phyloP scores from a whole-genome alignment of 306 rosid species.

The Cucurbita pepo region DNA sequence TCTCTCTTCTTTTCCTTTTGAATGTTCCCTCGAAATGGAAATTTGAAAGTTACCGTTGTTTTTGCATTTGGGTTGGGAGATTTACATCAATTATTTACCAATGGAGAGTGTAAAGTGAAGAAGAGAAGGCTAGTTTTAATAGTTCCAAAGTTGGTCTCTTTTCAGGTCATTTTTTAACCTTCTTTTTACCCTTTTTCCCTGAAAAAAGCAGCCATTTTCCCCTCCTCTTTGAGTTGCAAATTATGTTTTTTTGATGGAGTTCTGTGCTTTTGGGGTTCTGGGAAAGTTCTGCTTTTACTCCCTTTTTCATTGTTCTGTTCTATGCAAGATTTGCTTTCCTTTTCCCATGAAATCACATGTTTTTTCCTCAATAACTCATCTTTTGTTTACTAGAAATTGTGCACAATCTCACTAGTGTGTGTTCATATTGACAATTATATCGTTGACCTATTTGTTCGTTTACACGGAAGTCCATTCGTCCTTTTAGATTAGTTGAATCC shows the following conservation, averaged over 20 bases:
- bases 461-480: background rate
- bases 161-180: background rate
- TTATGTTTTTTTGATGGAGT: conserved; percentile 13
- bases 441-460: background rate
- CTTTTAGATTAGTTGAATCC: background rate
- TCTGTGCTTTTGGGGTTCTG: conserved; percentile 23
- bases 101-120: conserved; percentile 14
- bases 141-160: conserved; percentile 11
- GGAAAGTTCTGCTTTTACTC: conserved; percentile 6
- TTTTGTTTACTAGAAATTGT: background rate
- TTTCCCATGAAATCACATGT: background rate
- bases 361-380: background rate
- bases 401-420: background rate
- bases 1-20: background rate
- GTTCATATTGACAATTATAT: background rate
- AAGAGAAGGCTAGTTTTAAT: conserved; percentile 23
- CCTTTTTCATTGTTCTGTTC: background rate
- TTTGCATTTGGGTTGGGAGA: background rate
- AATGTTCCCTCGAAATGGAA: background rate
- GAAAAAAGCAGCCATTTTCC: background rate
- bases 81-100: background rate
- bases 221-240: background rate
- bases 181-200: background rate
- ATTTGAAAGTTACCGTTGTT: background rate
- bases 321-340: conserved; percentile 6